These are phyloP conservation scores for Mitragyna speciosa DNA, from an alignment of 257 asterid genomes.

Conservation along the genomic window DNA sequence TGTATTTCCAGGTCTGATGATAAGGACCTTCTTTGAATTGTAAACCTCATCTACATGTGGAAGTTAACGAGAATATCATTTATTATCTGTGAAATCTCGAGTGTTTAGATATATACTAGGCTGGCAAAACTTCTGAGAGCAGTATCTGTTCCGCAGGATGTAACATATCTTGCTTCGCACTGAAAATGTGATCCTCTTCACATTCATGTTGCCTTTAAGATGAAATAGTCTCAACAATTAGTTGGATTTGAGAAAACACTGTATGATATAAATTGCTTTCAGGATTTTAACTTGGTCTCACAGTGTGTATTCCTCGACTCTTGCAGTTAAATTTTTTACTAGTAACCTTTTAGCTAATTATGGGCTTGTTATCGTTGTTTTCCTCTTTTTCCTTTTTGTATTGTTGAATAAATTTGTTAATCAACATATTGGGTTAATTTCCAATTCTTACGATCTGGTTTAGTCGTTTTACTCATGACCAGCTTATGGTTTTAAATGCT, in stretches of 20 bases:
- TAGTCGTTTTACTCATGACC: no score
- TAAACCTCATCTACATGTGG: constrained; percentile 10
- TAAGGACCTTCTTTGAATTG: constrained; percentile 11
- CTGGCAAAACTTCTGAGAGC: not conserved
- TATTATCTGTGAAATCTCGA: not conserved
- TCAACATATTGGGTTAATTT: no score
- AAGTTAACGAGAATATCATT: not conserved
- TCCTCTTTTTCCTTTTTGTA: no score
- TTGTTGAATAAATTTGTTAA: no score
- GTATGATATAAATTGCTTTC: not conserved
- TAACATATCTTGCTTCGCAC: not conserved
- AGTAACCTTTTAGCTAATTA: not conserved
- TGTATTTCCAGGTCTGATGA: constrained; percentile 13
- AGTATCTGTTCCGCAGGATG: not conserved
- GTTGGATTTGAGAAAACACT: not conserved
- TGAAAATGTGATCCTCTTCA: not conserved
- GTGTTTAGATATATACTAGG: not conserved
- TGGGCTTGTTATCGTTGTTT: not conserved
- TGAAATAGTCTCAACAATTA: not conserved
- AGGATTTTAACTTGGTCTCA: not conserved
- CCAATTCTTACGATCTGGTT: no score
- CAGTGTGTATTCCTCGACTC: no score
- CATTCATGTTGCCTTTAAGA: not conserved
- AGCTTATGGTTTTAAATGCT: no score
- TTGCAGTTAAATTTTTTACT: not conserved